Base-by-base conservation (phyloP, 1,139 yeast species). In the Candida smagusa region DNA sequence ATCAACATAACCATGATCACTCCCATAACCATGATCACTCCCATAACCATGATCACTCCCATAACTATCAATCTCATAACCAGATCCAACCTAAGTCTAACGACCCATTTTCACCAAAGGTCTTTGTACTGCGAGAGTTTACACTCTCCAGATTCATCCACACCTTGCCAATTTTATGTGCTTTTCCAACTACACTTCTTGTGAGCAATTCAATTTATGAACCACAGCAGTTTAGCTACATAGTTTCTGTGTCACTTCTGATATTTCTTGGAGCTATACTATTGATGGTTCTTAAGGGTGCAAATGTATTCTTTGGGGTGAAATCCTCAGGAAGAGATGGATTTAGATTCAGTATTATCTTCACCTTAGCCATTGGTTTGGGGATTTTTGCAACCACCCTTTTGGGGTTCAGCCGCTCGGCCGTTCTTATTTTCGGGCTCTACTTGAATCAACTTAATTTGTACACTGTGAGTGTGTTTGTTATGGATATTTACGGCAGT, bases 141-240 rank as follows among this genome's bases (percentile, higher is more conserved):
- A 35, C 32, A 3, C 12, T 43, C 27, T 35, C 37, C 24, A 39
- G 41, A 30, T 39, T 56, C 24, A 33, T 58, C 34, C 53, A 55
- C n/a, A 56, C 64, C 2, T 46, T 61, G 30, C 66, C 66, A 1
- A 53, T 59, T 11, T 46, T 62, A 22, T 51, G 55, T 28, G 61
- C 65, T 4, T 50, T 56, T 32, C 59, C 65, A 4, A 50, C 59
- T 31, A 42, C 59, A 28, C 46, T 62, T 19, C 41, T 61, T 35
- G 51, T 63, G 23, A 48, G 52, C 28, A 40, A 45, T 12, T 37
- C 54, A 43, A 43, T 53, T 3, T 38, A 37, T 13, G 34, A 41
- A n/a, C 39, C 43, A 4, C 38, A 31, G 9, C 33, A 21, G 12
- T 7, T 23, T 22, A 13, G 26, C 28, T 9, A 11, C 12, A 6